Evolutionary conservation across 345 rosid species (phyloP).

Genomic region (Toxicodendron radicans): DNA sequence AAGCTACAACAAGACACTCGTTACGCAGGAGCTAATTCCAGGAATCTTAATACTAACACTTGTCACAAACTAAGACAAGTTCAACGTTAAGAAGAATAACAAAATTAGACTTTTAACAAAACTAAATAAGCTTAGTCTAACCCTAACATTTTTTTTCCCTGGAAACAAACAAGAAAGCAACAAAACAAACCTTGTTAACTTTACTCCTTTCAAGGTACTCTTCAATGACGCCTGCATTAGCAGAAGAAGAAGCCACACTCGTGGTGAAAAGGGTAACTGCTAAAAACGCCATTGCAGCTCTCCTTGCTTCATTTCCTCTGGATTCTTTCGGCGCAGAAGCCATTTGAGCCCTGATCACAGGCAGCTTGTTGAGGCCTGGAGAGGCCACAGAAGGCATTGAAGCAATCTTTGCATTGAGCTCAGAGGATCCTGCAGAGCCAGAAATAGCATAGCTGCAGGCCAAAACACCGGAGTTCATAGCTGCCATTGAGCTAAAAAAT

Average conservation of each 20-base stretch:
- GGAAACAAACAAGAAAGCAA: background rate
- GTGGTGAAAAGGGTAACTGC: conserved; percentile 76
- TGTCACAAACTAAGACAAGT: no score
- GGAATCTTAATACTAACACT: no score
- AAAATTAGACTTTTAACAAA: no score
- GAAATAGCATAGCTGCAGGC: conserved; percentile 77
- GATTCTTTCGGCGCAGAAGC: conserved; percentile 32
- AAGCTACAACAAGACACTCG: no score
- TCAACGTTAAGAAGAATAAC: no score
- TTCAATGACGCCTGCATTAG: conserved; percentile 81
- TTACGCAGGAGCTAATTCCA: no score
- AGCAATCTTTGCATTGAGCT: conserved; percentile 58
- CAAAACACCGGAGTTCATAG: conserved; percentile 81
- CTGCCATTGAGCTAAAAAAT: conserved; percentile 47
- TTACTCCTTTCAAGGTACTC: conserved; percentile 98
- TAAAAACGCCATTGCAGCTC: conserved; percentile 65
- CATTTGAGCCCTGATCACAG: conserved; percentile 16
- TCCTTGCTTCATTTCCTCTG: conserved; percentile 53
- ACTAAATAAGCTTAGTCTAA: no score
- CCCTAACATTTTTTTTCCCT: no score
- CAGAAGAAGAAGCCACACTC: conserved; percentile 60
- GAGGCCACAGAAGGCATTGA: conserved; percentile 38
- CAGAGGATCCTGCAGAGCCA: conserved; percentile 58
- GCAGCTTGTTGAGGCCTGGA: conserved; percentile 64
- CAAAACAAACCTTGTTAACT: conserved; percentile 73